These are phyloP conservation scores for Hypoxylon sp. DNA, from an alignment of 2,329 filamentous ascomycete genomes.

Conservation along the genomic window DNA sequence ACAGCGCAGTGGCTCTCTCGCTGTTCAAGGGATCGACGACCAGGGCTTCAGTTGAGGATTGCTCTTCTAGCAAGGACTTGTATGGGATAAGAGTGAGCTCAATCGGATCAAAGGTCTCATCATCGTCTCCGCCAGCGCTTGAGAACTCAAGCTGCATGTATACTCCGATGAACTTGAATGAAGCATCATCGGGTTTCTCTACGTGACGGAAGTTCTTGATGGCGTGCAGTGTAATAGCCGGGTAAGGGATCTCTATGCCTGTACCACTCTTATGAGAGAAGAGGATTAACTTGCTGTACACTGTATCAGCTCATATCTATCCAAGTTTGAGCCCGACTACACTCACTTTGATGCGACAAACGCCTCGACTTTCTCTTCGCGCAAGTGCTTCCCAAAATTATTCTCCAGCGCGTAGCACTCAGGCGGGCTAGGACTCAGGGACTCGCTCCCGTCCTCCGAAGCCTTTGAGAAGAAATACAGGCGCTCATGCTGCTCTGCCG, in stretches of 20 bases:
- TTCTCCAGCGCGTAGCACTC: conserved; percentile 53
- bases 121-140: conserved; percentile 68
- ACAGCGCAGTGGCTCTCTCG: conserved; percentile 64
- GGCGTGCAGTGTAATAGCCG: conserved; percentile 79
- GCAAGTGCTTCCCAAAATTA: conserved; percentile 45
- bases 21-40: conserved; percentile 47
- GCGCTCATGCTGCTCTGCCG: conserved; percentile 64
- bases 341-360: conserved; percentile 71
- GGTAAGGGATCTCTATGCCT: conserved; percentile 79
- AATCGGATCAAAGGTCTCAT: conserved; percentile 72
- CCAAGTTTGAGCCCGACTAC: neutral
- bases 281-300: conserved; percentile 68
- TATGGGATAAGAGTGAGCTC: conserved; percentile 75
- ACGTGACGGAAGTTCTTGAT: conserved; percentile 68
- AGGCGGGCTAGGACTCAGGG: conserved; percentile 51
- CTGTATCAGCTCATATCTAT: conserved; percentile 47
- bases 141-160: conserved; percentile 78
- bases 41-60: conserved; percentile 49
- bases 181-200: conserved; percentile 54
- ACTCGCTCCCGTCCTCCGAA: conserved; percentile 51
- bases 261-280: conserved; percentile 69
- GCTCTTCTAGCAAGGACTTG: conserved; percentile 46
- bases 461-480: conserved; percentile 65
- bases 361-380: conserved; percentile 64
- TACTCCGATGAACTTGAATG: conserved; percentile 62